These are phyloP conservation scores for Globisporangium mamillatum DNA, from an alignment of 352 stramenopile species.

Conservation along the genomic window DNA sequence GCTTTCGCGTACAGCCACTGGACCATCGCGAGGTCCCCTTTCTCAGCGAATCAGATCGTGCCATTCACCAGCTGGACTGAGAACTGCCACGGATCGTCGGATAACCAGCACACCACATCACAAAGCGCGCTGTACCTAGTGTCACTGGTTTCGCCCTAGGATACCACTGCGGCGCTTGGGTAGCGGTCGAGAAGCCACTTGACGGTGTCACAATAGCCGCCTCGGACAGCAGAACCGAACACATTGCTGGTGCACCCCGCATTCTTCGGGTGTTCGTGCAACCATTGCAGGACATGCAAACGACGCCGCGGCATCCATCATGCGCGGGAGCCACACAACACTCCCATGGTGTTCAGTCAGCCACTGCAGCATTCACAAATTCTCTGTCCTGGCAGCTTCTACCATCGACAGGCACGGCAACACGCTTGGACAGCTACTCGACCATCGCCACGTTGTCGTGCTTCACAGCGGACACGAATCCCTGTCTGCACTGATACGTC, in stretches of 20 bases:
- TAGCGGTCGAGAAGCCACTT: constrained; percentile 1
- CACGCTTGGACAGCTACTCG: neutral
- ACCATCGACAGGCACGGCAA: neutral
- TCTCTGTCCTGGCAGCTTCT: neutral
- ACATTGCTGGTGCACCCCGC: neutral
- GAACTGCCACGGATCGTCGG: too few species aligned
- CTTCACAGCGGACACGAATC: neutral
- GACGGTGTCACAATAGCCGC: neutral
- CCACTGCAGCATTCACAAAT: constrained; percentile 1
- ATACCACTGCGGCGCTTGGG: too few species aligned
- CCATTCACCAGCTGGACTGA: neutral
- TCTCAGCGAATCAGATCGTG: neutral
- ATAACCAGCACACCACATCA: too few species aligned
- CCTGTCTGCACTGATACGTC: neutral
- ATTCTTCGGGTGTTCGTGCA: constrained; percentile 2
- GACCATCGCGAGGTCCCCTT: neutral
- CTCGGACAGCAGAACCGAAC: neutral
- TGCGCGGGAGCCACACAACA: neutral
- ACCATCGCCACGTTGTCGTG: constrained; percentile 7
- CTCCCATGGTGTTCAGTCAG: neutral
- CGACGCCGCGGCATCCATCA: constrained; percentile 8
- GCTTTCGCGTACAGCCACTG: neutral
- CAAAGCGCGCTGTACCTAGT: too few species aligned
- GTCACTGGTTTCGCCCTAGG: too few species aligned
- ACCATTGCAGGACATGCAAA: neutral